Percentiles rank a stretch among this genome's conserved stretches.
Conservation (phyloP, 352 stramenopile genomes). For the Globisporangium spiculum region DNA sequence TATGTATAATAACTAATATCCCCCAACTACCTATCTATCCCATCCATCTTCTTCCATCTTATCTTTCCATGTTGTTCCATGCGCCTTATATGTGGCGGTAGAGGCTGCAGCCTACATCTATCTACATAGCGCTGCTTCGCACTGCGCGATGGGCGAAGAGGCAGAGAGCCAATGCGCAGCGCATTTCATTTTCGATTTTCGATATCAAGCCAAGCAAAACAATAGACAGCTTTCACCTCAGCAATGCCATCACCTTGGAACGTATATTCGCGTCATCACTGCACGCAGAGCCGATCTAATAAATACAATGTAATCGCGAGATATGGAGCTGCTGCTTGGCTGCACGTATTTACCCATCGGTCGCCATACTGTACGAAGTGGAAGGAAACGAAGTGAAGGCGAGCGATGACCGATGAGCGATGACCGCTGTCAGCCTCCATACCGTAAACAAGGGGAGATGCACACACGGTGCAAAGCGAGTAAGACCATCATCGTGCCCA, state of each 20-base stretch:
- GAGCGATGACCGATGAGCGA: background rate
- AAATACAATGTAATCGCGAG: background rate
- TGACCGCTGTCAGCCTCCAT: background rate
- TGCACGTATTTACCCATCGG: background rate
- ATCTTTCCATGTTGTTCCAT: background rate
- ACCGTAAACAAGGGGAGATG: background rate
- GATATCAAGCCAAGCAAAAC: background rate
- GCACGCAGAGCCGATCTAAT: background rate
- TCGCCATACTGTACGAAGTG: background rate
- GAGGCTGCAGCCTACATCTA: background rate
- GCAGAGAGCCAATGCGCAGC: background rate
- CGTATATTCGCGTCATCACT: background rate
- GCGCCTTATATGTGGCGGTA: background rate
- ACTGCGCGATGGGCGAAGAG: background rate
- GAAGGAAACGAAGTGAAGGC: background rate
- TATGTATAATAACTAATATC: conserved; percentile 21
- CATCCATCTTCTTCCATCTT: background rate
- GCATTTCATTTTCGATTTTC: background rate
- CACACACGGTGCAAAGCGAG: background rate
- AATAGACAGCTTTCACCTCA: background rate
- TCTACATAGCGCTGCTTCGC: background rate
- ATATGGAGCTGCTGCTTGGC: background rate
- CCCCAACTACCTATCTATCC: background rate
- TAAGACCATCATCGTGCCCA: background rate
- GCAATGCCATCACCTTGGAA: background rate